Percentiles rank a stretch among this genome's conserved stretches.
Evolutionary conservation across 1,139 yeast species (phyloP).

Genomic region (Blastobotrys apis): DNA sequence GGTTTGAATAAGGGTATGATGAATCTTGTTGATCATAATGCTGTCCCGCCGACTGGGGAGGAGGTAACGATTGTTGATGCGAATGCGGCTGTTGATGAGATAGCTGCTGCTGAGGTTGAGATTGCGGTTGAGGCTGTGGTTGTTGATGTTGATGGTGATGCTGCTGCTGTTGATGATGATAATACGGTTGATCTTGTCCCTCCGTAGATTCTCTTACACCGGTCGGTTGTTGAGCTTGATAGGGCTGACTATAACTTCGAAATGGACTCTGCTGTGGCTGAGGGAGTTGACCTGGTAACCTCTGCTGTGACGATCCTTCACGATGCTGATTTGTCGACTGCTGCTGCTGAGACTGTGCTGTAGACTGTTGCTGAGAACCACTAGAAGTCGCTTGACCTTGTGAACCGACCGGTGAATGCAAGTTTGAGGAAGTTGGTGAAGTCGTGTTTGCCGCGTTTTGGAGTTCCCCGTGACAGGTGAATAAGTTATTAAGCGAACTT

Average conservation of each 20-base stretch:
- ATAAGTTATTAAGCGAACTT: not conserved
- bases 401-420: conserved; percentile 9
- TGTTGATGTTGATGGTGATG: conserved; percentile 15
- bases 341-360: not conserved
- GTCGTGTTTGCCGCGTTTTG: conserved; percentile 5
- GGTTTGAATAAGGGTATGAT: not conserved
- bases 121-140: conserved; percentile 7
- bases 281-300: not conserved
- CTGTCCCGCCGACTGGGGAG: not conserved
- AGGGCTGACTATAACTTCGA: not conserved
- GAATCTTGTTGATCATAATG: conserved; percentile 5
- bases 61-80: too few relatives aligned
- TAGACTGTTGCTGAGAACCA: conserved; percentile 1
- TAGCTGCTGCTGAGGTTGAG: conserved; percentile 24
- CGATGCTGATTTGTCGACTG: not conserved
- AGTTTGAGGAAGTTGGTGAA: conserved; percentile 2
- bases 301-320: not conserved
- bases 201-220: conserved; percentile 4
- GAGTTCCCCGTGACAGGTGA: too few relatives aligned
- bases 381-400: not conserved
- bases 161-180: conserved; percentile 5
- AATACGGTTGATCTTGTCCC: not conserved
- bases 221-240: conserved; percentile 3
- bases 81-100: conserved; percentile 15
- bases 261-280: not conserved